Evolutionary conservation across 805 yeast genomes (phyloP).

Genomic region (Nakazawaea ishiwadae): DNA sequence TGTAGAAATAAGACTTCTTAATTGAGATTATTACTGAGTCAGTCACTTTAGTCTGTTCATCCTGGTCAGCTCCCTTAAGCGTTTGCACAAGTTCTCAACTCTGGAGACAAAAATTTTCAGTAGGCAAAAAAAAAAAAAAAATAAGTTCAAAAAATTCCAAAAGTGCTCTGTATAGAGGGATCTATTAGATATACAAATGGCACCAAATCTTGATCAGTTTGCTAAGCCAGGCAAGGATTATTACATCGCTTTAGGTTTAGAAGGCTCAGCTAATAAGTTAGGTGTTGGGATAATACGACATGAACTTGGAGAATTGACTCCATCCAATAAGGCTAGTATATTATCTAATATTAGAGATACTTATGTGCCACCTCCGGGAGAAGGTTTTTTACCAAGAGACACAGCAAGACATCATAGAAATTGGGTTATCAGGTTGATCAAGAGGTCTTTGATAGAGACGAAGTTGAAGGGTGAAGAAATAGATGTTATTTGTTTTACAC

Average conservation of each 20-base stretch:
- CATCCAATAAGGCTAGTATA: conserved; percentile 63
- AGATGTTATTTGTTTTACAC: conserved; percentile 88
- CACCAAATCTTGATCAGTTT: conserved; percentile 34
- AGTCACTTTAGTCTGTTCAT: no score
- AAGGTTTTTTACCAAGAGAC: conserved; percentile 94
- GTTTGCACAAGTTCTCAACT: no score
- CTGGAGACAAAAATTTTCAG: no score
- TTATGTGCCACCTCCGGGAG: conserved; percentile 95
- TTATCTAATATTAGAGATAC: conserved; percentile 93
- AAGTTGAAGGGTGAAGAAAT: conserved; percentile 42
- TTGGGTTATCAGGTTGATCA: conserved; percentile 83
- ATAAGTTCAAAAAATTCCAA: no score
- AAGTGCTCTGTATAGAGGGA: no score
- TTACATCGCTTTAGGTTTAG: conserved; percentile 83
- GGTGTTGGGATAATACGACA: conserved; percentile 93
- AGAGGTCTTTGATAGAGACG: conserved; percentile 61
- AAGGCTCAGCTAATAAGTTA: conserved; percentile 95
- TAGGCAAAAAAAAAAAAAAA: no score
- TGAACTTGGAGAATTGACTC: conserved; percentile 49
- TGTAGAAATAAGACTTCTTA: no score
- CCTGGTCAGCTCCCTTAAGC: no score
- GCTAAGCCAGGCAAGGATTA: conserved; percentile 35
- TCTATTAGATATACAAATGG: no score
- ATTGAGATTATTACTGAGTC: no score
- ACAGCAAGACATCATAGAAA: conserved; percentile 95